Evolutionary conservation across 257 asterid species (phyloP).

Genomic region (Craterostigma plantagineum): DNA sequence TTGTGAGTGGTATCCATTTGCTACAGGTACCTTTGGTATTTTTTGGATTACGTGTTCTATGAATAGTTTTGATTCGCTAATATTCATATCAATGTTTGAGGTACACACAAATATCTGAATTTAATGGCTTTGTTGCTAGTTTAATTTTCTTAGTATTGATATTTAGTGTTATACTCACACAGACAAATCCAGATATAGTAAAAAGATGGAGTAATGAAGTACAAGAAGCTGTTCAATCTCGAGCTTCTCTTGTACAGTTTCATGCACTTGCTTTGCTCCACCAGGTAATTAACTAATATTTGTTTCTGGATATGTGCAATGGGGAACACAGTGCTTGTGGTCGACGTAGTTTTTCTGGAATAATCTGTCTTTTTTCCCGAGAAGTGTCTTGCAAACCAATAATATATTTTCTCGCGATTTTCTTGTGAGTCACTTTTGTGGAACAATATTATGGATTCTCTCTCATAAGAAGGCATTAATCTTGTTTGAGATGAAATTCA

Average conservation of each 20-base stretch:
- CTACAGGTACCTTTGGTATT: constrained; percentile 33
- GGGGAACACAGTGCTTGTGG: no score
- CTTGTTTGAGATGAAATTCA: constrained; percentile 10
- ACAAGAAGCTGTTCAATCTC: constrained; percentile 77
- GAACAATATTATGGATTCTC: no score
- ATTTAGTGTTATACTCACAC: constrained; percentile 7
- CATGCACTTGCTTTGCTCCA: constrained; percentile 83
- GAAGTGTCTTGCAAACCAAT: no score
- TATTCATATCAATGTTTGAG: constrained; percentile 8
- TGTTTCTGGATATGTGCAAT: background rate
- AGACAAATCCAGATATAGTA: constrained; percentile 73
- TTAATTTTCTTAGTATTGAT: constrained; percentile 5
- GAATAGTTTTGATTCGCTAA: constrained; percentile 1
- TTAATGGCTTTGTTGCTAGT: no score
- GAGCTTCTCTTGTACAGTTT: constrained; percentile 79
- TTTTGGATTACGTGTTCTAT: no score
- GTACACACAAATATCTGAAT: background rate
- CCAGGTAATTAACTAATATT: constrained; percentile 35
- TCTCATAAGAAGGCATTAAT: background rate
- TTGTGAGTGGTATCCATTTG: constrained; percentile 79
- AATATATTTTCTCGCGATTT: no score
- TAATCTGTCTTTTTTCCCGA: no score
- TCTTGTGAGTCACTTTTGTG: no score
- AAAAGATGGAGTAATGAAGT: constrained; percentile 91
- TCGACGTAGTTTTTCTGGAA: no score